These are phyloP conservation scores for Aurifilum marmelostoma DNA, from an alignment of 2,329 filamentous ascomycete genomes.

Conservation along the genomic window DNA sequence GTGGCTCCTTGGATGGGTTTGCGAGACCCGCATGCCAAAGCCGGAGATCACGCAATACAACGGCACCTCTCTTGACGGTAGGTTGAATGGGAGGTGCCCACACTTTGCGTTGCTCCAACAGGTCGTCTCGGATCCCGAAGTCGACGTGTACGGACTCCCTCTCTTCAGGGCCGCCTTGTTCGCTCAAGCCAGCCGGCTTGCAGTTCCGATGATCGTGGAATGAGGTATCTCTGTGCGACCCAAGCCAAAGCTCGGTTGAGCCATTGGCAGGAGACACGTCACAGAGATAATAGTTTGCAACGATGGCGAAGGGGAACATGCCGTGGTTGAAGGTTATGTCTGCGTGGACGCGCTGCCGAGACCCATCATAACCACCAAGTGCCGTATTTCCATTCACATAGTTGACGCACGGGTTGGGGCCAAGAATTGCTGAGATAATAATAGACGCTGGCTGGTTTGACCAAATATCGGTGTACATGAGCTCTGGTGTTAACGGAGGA, in stretches of 20 bases:
- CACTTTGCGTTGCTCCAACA: slow-evolving; percentile 39
- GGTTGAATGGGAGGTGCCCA: slow-evolving; percentile 44
- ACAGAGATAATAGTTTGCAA: slow-evolving; percentile 51
- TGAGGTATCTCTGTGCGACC: slow-evolving; percentile 47
- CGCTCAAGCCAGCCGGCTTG: no score
- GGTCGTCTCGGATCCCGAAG: slow-evolving; percentile 37
- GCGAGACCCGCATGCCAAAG: slow-evolving; percentile 56
- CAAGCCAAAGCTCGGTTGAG: slow-evolving; percentile 54
- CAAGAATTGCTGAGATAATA: slow-evolving; percentile 42
- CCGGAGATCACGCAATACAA: slow-evolving; percentile 50
- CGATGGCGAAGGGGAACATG: slow-evolving; percentile 49
- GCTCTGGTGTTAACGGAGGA: background rate
- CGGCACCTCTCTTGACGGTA: slow-evolving; percentile 45
- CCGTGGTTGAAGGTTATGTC: slow-evolving; percentile 52
- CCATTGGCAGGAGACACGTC: slow-evolving; percentile 50
- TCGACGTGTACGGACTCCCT: no score
- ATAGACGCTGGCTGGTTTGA: slow-evolving; percentile 41
- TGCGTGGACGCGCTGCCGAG: slow-evolving; percentile 46
- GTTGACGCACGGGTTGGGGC: slow-evolving; percentile 41
- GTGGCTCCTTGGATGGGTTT: slow-evolving; percentile 45
- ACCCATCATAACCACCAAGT: slow-evolving; percentile 32
- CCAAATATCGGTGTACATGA: slow-evolving; percentile 32
- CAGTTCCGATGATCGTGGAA: slow-evolving; percentile 34
- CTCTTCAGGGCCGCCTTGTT: no score
- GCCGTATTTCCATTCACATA: slow-evolving; percentile 47